Percentiles rank a stretch among this genome's conserved stretches.
Conservation (phyloP, 306 rosid species). For the Prunus fruticosa region DNA sequence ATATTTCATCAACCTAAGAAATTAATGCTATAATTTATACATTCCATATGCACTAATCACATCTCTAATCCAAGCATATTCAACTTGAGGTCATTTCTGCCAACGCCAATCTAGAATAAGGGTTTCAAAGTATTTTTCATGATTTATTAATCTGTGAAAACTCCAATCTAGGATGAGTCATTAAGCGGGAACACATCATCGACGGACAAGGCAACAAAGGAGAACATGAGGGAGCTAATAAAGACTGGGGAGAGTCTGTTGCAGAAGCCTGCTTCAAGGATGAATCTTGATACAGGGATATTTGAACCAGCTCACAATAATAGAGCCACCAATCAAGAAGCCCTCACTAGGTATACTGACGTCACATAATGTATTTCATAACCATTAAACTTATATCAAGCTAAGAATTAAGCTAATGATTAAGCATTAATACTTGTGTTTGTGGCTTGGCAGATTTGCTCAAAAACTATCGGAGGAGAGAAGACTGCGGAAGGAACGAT, state of each 20-base stretch:
- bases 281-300: conserved; percentile 8
- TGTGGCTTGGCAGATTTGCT: conserved; percentile 21
- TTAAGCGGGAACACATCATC: conserved; percentile 11
- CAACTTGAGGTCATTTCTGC: no score
- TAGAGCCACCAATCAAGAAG: conserved; percentile 11
- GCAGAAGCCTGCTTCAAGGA: conserved; percentile 18
- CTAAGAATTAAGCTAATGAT: no score
- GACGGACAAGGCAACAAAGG: conserved; percentile 7
- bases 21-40: no score
- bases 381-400: no score
- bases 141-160: not conserved
- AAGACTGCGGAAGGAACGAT: conserved; percentile 11
- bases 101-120: no score
- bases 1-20: not conserved
- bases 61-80: no score
- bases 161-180: conserved; percentile 10
- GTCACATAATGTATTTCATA: not conserved
- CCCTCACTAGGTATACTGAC: not conserved
- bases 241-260: conserved; percentile 10
- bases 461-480: conserved; percentile 10
- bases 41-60: no score
- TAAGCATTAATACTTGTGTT: not conserved
- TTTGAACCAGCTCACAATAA: not conserved
- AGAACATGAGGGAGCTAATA: conserved; percentile 17
- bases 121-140: not conserved